These are phyloP conservation scores for Volvox africanus DNA, from an alignment of 139 green algal genomes.

Conservation along the genomic window DNA sequence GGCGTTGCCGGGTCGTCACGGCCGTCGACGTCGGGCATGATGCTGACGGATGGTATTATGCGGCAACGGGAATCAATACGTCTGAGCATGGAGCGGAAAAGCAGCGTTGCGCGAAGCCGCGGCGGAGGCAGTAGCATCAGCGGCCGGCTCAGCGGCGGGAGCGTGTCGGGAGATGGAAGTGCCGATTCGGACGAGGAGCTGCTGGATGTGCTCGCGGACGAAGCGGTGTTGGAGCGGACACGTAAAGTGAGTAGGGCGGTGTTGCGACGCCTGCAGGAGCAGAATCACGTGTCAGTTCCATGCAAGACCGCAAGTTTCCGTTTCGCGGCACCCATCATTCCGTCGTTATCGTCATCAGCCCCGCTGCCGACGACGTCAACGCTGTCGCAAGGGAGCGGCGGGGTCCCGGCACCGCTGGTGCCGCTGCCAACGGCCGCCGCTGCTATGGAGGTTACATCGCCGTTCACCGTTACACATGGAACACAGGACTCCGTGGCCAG, in stretches of 20 bases:
- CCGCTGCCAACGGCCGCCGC: no score
- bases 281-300: background rate
- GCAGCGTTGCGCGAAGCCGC: background rate
- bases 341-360: background rate
- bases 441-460: background rate
- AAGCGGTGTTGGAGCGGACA: background rate
- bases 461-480: background rate
- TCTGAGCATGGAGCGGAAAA: background rate
- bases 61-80: background rate
- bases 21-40: background rate
- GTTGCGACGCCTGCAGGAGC: background rate
- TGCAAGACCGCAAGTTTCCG: slow-evolving; percentile 22
- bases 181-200: slow-evolving; percentile 18
- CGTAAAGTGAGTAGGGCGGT: background rate
- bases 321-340: slow-evolving; percentile 28
- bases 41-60: background rate
- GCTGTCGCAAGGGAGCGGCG: background rate
- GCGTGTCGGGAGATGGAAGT: background rate
- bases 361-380: background rate
- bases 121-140: background rate
- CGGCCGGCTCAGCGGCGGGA: background rate
- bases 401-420: background rate
- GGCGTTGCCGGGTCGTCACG: background rate
- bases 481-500: background rate
- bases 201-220: slow-evolving; percentile 5